These are phyloP conservation scores for Polygonum aviculare DNA, from an alignment of 148 eudicot species.

Conservation along the genomic window DNA sequence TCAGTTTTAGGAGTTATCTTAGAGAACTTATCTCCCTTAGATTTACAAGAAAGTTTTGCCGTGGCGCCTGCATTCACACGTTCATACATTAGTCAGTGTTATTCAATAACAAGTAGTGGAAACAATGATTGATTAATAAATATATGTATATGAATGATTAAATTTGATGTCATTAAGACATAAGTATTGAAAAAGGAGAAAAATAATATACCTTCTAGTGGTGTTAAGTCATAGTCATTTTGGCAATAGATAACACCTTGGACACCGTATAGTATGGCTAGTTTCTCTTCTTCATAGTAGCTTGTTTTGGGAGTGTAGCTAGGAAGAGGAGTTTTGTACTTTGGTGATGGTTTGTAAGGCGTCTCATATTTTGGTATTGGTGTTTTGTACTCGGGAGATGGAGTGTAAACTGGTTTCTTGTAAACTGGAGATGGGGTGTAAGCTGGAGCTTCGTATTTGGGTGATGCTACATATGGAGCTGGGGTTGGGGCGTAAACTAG, in stretches of 20 bases:
- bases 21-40: slow-evolving; percentile 17
- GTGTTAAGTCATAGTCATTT: not conserved
- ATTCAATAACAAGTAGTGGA: too few relatives aligned
- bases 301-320: not conserved
- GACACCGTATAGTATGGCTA: not conserved
- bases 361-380: too few relatives aligned
- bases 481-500: not conserved
- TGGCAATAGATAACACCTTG: slow-evolving; percentile 4
- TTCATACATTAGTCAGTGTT: too few relatives aligned
- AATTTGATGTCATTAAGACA: not conserved
- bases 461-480: not conserved
- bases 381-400: not conserved
- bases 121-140: too few relatives aligned
- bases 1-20: slow-evolving; percentile 19
- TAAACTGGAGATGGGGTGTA: not conserved
- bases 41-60: slow-evolving; percentile 19
- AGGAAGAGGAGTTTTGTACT: not conserved
- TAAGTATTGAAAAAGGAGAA: not conserved
- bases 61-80: slow-evolving; percentile 14
- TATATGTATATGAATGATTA: not conserved
- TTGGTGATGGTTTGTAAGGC: not conserved
- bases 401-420: not conserved
- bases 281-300: not conserved
- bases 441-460: not conserved
- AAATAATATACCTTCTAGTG: not conserved